phyloP scores from a whole-genome alignment of 2,329 filamentous ascomycete genomes.

The Sordariomycetes sp. region DNA sequence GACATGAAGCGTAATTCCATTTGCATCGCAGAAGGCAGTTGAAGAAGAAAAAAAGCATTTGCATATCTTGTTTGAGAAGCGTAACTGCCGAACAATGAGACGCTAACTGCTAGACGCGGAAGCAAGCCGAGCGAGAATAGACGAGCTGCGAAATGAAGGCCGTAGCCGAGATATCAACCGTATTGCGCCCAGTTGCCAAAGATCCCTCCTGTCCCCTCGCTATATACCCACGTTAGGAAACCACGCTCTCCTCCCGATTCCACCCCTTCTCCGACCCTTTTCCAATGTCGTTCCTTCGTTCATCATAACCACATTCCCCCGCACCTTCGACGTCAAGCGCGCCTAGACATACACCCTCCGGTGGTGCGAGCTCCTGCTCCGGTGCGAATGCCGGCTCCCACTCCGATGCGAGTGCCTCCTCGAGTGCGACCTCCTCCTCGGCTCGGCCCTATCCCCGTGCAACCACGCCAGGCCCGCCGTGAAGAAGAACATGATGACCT shows the following conservation, averaged over 20 bases:
- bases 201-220: neutral
- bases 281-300: neutral
- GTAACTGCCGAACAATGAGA: too few species aligned
- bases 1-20: neutral
- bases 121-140: neutral
- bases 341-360: slow-evolving; percentile 9
- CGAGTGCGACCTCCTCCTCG: slow-evolving; percentile 28
- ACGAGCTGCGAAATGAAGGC: neutral
- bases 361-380: slow-evolving; percentile 10
- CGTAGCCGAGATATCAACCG: neutral
- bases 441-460: slow-evolving; percentile 29
- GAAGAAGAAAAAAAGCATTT: neutral
- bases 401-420: slow-evolving; percentile 21
- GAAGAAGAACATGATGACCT: slow-evolving; percentile 65
- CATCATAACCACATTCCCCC: neutral
- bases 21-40: neutral
- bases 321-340: neutral
- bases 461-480: slow-evolving; percentile 58
- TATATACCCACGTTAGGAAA: neutral
- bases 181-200: neutral
- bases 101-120: neutral
- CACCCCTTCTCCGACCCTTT: neutral
- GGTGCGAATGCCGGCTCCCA: slow-evolving; percentile 20
- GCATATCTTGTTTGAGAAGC: too few species aligned
- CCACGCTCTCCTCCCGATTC: neutral